Evolutionary conservation across 768 basidiomycete genomes (phyloP).

Genomic region (Lactifluus piperatus): DNA sequence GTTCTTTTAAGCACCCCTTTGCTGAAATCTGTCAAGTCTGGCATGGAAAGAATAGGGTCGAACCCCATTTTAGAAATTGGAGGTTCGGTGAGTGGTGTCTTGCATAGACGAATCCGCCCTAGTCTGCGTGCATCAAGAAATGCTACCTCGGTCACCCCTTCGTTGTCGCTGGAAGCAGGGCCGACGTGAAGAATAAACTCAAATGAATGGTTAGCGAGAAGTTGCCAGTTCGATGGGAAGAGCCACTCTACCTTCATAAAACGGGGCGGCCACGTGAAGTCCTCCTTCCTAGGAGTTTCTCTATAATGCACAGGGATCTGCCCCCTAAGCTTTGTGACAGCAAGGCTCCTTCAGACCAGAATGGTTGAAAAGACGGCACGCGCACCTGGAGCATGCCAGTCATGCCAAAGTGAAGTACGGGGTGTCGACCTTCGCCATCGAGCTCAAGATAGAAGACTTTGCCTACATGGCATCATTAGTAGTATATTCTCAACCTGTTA

Average conservation of each 20-base stretch:
- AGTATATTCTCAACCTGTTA: neutral
- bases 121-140: conserved; percentile 67
- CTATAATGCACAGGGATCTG: conserved; percentile 41
- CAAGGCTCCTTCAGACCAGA: neutral
- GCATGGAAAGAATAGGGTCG: conserved; percentile 69
- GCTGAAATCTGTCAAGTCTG: conserved; percentile 43
- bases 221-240: neutral
- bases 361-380: neutral
- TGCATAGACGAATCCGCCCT: conserved; percentile 57
- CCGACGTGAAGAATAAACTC: conserved; percentile 57
- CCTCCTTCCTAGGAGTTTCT: conserved; percentile 32
- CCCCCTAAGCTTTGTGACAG: conserved; percentile 39
- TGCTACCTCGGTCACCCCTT: conserved; percentile 43
- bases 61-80: conserved; percentile 70
- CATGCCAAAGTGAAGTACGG: conserved; percentile 80
- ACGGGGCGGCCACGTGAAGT: conserved; percentile 53
- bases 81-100: conserved; percentile 48
- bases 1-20: conserved; percentile 40
- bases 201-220: neutral
- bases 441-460: conserved; percentile 63
- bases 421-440: conserved; percentile 49
- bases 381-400: conserved; percentile 70
- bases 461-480: conserved; percentile 29
- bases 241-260: conserved; percentile 47
- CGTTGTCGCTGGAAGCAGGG: conserved; percentile 21